Base-by-base conservation (phyloP, 2,329 filamentous ascomycete genomes). In the Elsinoe perseae region DNA sequence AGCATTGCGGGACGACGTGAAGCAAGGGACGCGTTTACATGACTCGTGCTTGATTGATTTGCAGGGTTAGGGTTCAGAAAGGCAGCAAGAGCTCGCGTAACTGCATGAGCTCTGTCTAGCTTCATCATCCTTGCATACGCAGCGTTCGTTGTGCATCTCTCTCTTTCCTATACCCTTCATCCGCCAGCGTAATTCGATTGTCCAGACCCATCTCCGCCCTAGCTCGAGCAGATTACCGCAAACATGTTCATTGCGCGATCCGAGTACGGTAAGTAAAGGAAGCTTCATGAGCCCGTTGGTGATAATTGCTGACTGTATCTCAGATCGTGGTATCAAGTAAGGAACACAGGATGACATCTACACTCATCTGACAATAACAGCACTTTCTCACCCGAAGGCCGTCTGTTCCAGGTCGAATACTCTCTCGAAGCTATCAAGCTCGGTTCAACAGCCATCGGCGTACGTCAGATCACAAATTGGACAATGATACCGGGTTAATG, bases 381-480 rank as follows among this genome's bases (percentile, higher is more conserved):
- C 82, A 98, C 93, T 82, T 98, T 98, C 83, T 98, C 93, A 67
- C 93, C 93, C 60, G 93, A 98, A 82, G 93, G 93, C 69, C 93
- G 93, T 76, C 88, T 98, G 74, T 98, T 98, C 83, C 93, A 98
- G 80, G 93, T 98, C 79, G 93, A 98, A 86, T 98, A 98, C 84
- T 97, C 93, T 59, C 87, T 98, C 73, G 93, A 98, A 80, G 93
- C 93, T 75, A 98, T 98, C 83, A 98, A 98, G 80, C 88, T 97
- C 64, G 93, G 93, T 65, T 95, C 89, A 68, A 98, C 93, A 65
- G 93, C 93, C 70, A 98, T 98, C 77, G 93, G 93, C 67, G 91
- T 84, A 79, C 59, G 76, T 72, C 52, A 56, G 10, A 6, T 12
- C 43, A 25, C 36, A 56, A 6, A 16, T 2, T 38, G 42, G 20